Conservation (phyloP, 2,329 filamentous ascomycete genomes). For the Stemphylium lycopersici region DNA sequence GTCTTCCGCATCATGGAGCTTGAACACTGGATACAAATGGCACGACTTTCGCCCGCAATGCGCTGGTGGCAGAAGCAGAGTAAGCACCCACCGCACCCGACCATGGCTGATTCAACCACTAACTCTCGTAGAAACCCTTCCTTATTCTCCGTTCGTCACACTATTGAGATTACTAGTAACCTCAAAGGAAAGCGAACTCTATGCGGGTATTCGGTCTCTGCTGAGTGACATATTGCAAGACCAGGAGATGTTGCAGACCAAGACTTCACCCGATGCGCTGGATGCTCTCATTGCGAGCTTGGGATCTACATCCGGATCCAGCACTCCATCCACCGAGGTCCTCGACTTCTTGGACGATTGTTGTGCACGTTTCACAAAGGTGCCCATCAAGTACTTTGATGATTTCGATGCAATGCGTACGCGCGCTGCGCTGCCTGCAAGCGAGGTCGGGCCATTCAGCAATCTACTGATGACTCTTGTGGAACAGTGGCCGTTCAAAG, state of each 20-base stretch:
- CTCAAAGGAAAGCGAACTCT: slow-evolving; percentile 56
- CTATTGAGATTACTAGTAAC: slow-evolving; percentile 66
- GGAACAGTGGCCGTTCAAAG: slow-evolving; percentile 77
- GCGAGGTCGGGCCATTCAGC: slow-evolving; percentile 55
- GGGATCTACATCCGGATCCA: slow-evolving; percentile 48
- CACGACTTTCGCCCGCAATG: slow-evolving; percentile 80
- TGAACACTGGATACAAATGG: slow-evolving; percentile 80
- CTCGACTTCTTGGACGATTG: slow-evolving; percentile 85
- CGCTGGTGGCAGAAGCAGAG: slow-evolving; percentile 83
- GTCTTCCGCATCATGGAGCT: slow-evolving; percentile 74
- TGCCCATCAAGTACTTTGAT: slow-evolving; percentile 84
- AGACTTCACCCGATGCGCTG: slow-evolving; percentile 47
- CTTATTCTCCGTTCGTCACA: slow-evolving; percentile 72
- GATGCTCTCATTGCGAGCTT: slow-evolving; percentile 57
- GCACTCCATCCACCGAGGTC: slow-evolving; percentile 48
- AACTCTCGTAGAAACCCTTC: slow-evolving; percentile 58
- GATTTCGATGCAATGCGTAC: slow-evolving; percentile 61
- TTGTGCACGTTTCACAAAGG: slow-evolving; percentile 73
- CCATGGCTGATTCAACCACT: background rate
- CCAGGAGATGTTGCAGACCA: slow-evolving; percentile 67
- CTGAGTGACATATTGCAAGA: slow-evolving; percentile 68
- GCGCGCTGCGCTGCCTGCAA: slow-evolving; percentile 18
- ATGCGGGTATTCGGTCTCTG: slow-evolving; percentile 61
- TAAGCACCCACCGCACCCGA: slow-evolving; percentile 26
- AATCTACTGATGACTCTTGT: slow-evolving; percentile 71